These are phyloP conservation scores for Centrapalus pauciflorus DNA, from an alignment of 129 eudicot genomes.

Conservation along the genomic window DNA sequence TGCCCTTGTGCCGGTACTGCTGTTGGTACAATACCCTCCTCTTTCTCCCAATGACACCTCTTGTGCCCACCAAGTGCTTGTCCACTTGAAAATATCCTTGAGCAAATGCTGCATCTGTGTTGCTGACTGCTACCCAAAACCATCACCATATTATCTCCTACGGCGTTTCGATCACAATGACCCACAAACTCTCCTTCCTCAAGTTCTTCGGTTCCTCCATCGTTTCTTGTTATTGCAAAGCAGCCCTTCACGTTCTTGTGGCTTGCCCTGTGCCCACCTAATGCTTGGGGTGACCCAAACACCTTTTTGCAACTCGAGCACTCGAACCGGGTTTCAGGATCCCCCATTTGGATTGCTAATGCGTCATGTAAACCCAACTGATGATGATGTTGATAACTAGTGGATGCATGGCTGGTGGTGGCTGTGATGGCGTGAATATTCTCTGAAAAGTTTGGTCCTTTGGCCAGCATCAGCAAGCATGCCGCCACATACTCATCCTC, in stretches of 20 bases:
- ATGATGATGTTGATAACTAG: constrained; percentile 16
- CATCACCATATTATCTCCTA: background rate
- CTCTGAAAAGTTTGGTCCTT: constrained; percentile 20
- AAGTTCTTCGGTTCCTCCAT: constrained; percentile 11
- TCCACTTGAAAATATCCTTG: constrained; percentile 49
- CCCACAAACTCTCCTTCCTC: constrained; percentile 5
- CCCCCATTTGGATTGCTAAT: constrained; percentile 2
- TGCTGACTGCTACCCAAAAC: constrained; percentile 24
- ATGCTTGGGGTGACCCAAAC: constrained; percentile 88
- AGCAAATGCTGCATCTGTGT: constrained; percentile 59
- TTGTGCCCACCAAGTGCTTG: constrained; percentile 78
- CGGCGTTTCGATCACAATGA: constrained; percentile 4
- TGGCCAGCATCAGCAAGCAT: constrained; percentile 62
- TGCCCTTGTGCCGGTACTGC: background rate
- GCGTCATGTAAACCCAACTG: constrained; percentile 6
- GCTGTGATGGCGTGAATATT: background rate
- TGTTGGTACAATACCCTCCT: constrained; percentile 11
- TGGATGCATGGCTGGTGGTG: constrained; percentile 8
- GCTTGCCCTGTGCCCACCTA: constrained; percentile 93
- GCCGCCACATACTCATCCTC: constrained; percentile 74
- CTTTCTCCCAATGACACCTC: constrained; percentile 59
- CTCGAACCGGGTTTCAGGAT: constrained; percentile 44
- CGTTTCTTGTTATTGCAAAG: constrained; percentile 38
- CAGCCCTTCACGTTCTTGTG: constrained; percentile 80
- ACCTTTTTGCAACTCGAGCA: constrained; percentile 57